A percentile compares a stretch with the other conserved stretches of the same genome.
These are phyloP conservation scores for Primulina huaijiensis DNA, from an alignment of 257 asterid genomes.

Conservation along the genomic window DNA sequence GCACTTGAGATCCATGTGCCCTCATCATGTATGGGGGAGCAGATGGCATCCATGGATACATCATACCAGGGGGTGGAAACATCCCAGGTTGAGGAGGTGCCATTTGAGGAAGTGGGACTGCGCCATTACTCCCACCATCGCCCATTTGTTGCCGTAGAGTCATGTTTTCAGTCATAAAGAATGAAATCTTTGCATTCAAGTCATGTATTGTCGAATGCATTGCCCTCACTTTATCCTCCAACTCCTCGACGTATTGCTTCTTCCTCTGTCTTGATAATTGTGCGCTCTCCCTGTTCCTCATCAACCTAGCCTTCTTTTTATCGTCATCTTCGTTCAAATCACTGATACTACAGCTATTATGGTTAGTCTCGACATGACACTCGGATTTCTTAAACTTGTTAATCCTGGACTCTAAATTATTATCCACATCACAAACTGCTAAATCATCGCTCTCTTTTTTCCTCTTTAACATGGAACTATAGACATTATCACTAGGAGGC, in stretches of 20 bases:
- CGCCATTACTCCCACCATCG: conserved; percentile 24
- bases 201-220: conserved; percentile 81
- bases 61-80: conserved; percentile 56
- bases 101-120: conserved; percentile 40
- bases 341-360: conserved; percentile 15
- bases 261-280: conserved; percentile 81
- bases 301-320: conserved; percentile 66
- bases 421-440: conserved; percentile 6
- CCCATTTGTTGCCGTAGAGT: conserved; percentile 70
- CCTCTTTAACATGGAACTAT: conserved; percentile 51
- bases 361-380: conserved; percentile 22
- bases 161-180: conserved; percentile 67
- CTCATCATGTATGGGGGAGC: conserved; percentile 66
- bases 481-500: conserved; percentile 21
- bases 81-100: conserved; percentile 53
- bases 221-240: conserved; percentile 74
- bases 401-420: conserved; percentile 29
- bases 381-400: conserved; percentile 42
- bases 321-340: conserved; percentile 53
- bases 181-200: conserved; percentile 56
- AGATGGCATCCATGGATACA: conserved; percentile 83
- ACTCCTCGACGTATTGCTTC: conserved; percentile 80
- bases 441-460: conserved; percentile 50
- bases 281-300: conserved; percentile 95
- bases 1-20: conserved; percentile 84